These are phyloP conservation scores for Phytophthora sansomeana DNA, from an alignment of 352 stramenopile genomes.

Conservation along the genomic window DNA sequence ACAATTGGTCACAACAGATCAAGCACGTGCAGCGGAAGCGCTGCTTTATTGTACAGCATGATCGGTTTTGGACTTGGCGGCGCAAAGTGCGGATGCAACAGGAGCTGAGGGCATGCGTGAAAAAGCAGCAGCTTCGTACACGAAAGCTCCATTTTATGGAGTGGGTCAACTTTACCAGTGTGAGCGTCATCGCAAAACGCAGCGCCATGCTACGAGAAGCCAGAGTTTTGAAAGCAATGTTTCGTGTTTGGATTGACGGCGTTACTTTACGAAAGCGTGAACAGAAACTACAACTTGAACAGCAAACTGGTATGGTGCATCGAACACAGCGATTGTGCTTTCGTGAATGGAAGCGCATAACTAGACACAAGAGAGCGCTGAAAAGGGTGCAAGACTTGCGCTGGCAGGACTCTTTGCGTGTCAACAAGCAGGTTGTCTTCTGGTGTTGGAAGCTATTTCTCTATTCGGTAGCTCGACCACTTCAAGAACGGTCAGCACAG, in stretches of 20 bases:
- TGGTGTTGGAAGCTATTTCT: constrained; percentile 68
- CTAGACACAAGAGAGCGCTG: constrained; percentile 32
- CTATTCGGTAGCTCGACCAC: constrained; percentile 41
- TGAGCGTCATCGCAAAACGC: constrained; percentile 59
- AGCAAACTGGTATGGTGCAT: constrained; percentile 6
- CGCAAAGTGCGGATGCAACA: constrained; percentile 61
- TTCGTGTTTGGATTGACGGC: constrained; percentile 50
- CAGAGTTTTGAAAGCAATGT: constrained; percentile 31
- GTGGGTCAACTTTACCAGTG: constrained; percentile 65
- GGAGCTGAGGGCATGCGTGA: constrained; percentile 40
- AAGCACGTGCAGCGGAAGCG: constrained; percentile 54
- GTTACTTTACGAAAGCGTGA: constrained; percentile 21
- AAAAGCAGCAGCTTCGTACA: constrained; percentile 32
- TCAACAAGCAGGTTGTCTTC: constrained; percentile 37
- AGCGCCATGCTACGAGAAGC: constrained; percentile 37
- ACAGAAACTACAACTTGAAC: constrained; percentile 17
- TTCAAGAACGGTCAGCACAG: constrained; percentile 16
- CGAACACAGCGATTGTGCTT: constrained; percentile 35
- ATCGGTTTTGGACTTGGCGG: constrained; percentile 73
- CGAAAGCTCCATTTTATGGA: constrained; percentile 49
- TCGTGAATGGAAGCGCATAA: constrained; percentile 36
- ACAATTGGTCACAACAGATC: constrained; percentile 58
- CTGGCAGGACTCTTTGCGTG: constrained; percentile 25
- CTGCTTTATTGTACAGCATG: constrained; percentile 61
- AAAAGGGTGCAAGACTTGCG: constrained; percentile 30